phyloP scores from a whole-genome alignment of 1,139 yeast genomes.

The Geotrichum restrictum region DNA sequence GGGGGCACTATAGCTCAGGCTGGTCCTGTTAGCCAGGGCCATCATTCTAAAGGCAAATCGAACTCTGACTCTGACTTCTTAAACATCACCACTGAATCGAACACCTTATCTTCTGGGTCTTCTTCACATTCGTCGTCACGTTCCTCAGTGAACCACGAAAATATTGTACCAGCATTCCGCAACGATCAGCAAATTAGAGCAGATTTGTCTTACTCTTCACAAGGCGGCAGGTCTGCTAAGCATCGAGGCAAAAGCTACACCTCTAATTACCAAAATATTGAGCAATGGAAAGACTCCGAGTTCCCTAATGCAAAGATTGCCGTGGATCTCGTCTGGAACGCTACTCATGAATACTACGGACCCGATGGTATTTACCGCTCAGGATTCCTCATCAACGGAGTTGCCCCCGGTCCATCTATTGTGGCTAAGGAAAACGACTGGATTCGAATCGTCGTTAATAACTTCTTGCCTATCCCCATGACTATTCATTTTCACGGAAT shows the following conservation, averaged over 20 bases:
- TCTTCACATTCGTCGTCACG: too few relatives aligned
- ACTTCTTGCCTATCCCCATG: conserved; percentile 29
- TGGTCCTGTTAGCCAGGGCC: too few relatives aligned
- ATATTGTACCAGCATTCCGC: too few relatives aligned
- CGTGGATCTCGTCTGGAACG: conserved; percentile 17
- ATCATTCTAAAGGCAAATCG: too few relatives aligned
- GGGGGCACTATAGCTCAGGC: too few relatives aligned
- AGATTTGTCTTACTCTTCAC: too few relatives aligned
- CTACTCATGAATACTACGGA: conserved; percentile 23
- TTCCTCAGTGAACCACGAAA: too few relatives aligned
- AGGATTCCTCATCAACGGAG: conserved; percentile 36
- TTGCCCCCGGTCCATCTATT: conserved; percentile 40
- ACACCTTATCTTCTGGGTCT: too few relatives aligned
- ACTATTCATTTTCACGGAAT: conserved; percentile 41
- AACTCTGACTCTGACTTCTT: too few relatives aligned
- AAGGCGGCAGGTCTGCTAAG: neutral
- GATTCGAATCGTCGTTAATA: conserved; percentile 37
- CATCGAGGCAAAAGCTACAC: conserved; percentile 6
- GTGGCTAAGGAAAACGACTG: conserved; percentile 40
- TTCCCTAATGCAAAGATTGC: conserved; percentile 13
- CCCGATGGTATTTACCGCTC: conserved; percentile 32
- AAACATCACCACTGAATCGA: too few relatives aligned
- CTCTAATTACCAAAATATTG: conserved; percentile 1
- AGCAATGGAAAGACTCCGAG: conserved; percentile 6
- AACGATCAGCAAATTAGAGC: too few relatives aligned